These are phyloP conservation scores for Fomitopsis pulvina DNA, from an alignment of 768 basidiomycete species.

Conservation along the genomic window DNA sequence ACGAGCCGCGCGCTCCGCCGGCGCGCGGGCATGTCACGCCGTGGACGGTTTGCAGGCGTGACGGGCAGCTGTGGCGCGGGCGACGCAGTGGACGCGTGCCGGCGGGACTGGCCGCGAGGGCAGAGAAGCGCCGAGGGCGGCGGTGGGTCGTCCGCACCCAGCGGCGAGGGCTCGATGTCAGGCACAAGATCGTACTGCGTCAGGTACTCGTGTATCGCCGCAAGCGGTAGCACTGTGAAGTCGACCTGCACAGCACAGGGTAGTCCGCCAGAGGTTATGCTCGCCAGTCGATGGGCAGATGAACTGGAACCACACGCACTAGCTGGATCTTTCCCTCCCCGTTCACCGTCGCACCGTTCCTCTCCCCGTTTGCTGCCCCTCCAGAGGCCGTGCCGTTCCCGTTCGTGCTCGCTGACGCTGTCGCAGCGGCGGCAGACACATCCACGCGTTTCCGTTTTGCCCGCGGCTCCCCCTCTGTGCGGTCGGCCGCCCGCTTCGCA, in stretches of 20 bases:
- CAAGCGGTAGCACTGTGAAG: constrained; percentile 62
- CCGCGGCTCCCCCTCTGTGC: constrained; percentile 67
- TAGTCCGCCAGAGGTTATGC: background rate
- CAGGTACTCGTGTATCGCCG: constrained; percentile 60
- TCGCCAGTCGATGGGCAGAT: background rate
- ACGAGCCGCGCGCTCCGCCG: constrained; percentile 69
- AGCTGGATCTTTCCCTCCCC: constrained; percentile 15
- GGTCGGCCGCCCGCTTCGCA: constrained; percentile 64
- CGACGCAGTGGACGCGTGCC: constrained; percentile 32
- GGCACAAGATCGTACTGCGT: too few species aligned
- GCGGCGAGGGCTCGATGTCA: constrained; percentile 69
- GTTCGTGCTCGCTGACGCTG: constrained; percentile 17
- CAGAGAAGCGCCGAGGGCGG: too few species aligned
- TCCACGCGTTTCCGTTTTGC: constrained; percentile 70
- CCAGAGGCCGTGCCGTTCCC: constrained; percentile 17
- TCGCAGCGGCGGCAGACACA: constrained; percentile 21
- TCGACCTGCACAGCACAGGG: constrained; percentile 47
- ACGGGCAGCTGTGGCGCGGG: constrained; percentile 21
- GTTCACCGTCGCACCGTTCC: constrained; percentile 10
- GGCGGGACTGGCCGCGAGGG: constrained; percentile 37
- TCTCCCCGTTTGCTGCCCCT: constrained; percentile 9
- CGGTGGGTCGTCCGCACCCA: too few species aligned
- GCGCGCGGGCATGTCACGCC: constrained; percentile 60
- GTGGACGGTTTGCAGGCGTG: constrained; percentile 67
- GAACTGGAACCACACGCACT: constrained; percentile 14